Evolutionary conservation across 1,284 basidiomycete genomes (phyloP), one percentile per base, ranked within the genome.

Genomic region (Coriolopsis trogii): DNA sequence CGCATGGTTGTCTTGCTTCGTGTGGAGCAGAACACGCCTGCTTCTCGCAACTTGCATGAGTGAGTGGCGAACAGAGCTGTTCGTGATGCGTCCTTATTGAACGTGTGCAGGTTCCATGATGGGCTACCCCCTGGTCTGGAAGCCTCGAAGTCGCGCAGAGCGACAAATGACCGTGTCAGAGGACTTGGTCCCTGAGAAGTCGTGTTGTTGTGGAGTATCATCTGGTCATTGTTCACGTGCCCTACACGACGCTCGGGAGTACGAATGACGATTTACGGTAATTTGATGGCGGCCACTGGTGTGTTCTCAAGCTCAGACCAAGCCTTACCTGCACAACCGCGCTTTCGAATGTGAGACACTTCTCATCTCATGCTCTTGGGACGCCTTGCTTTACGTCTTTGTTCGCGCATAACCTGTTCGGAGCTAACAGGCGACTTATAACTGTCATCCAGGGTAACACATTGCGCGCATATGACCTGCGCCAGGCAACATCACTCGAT

Each of bases 101-200:
- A n/a, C 38, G 20, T 15, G 5, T 20, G 29, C 21, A 41, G 46
- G 33, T 50, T 53, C 45, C 37, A 20, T 31, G 45, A 29, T 33
- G 40, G 36, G 40, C 29, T 24, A 1, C 23, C 15, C 18, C 26
- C 2, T 18, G 43, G 49, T 39, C 49, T 58, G 43, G 56, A 44
- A 31, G 41, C 24, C 16, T 18, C 20, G 18, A 47, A 13, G 33
- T 26, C 37, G 25, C 36, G 43, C 41, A 41, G 31, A 12, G 36
- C 43, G 52, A 21, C 52, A 31, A 49, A 47, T 58, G 56, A 49
- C 49, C 24, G 13, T 49, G 56, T 58, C 56, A 58, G 56, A 51
- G 46, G 56, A 49, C 46, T 26, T 24, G 20, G n/a, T 10, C 31
- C 30, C 39, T 53, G 45, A 41, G 49, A 45, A 33, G 16, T 28